A percentile compares a stretch with the other conserved stretches of the same genome.
Conservation (phyloP, 495 filamentous ascomycete genomes). For the Podospora comata region DNA sequence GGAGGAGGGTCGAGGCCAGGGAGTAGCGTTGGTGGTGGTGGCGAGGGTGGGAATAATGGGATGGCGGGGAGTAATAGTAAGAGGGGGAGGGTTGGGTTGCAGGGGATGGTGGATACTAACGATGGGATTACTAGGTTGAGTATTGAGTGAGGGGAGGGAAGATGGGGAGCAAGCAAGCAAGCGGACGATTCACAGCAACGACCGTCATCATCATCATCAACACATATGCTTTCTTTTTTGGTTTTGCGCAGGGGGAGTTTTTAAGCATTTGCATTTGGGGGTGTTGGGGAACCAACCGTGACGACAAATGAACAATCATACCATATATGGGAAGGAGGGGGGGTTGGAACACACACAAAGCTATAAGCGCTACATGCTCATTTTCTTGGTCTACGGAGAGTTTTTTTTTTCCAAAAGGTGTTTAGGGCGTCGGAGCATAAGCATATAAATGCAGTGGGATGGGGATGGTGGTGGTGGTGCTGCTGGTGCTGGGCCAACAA, state of each 20-base stretch:
- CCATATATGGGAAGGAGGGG: no score
- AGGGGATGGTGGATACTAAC: conserved; percentile 93
- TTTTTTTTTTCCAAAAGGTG: no score
- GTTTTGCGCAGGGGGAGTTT: background rate
- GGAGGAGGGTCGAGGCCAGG: conserved; percentile 51
- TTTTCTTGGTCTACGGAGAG: no score
- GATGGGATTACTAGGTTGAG: conserved; percentile 98
- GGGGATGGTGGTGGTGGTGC: no score
- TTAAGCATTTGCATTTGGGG: conserved; percentile 1
- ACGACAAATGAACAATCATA: no score
- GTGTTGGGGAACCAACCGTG: no score
- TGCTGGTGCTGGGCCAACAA: no score
- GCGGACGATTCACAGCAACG: background rate
- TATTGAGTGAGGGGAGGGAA: conserved; percentile 27
- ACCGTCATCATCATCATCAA: background rate
- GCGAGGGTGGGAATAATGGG: conserved; percentile 37
- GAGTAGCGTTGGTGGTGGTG: conserved; percentile 39
- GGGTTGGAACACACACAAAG: no score
- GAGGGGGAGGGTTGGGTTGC: conserved; percentile 67
- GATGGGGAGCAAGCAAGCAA: background rate
- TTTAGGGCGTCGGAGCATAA: no score
- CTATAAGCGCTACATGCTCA: no score
- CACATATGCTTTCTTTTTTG: conserved; percentile 7
- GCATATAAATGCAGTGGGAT: no score
- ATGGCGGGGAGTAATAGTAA: conserved; percentile 24